Percentiles rank a stretch among this genome's conserved stretches.
phyloP scores from a whole-genome alignment of 768 basidiomycete genomes.

The Pulveroboletus sp. region DNA sequence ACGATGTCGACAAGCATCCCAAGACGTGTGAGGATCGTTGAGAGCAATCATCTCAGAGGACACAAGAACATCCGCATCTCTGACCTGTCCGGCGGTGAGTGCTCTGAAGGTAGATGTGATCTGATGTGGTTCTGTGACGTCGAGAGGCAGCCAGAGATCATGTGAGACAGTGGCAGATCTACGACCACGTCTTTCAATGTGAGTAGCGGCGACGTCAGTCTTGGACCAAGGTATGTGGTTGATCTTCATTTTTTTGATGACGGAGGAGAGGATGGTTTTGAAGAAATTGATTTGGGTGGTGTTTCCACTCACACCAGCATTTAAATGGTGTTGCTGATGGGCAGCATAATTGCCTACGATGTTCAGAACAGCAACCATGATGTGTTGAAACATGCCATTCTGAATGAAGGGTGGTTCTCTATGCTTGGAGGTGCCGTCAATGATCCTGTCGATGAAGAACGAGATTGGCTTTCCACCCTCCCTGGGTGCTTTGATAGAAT shows the following conservation, averaged over 20 bases:
- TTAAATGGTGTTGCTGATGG: no score
- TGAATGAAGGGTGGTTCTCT: neutral
- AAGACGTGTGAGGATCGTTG: neutral
- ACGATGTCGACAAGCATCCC: neutral
- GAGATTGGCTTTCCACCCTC: neutral
- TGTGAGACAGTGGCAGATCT: neutral
- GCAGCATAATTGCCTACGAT: neutral
- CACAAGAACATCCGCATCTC: no score
- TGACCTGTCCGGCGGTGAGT: no score
- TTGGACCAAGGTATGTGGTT: neutral
- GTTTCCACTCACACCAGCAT: no score
- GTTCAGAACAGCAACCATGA: neutral
- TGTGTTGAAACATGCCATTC: neutral
- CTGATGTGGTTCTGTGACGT: neutral
- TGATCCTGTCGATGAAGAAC: neutral
- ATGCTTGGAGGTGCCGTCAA: fast-evolving
- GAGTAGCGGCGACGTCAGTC: neutral
- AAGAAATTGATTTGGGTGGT: neutral
- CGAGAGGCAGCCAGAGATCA: neutral
- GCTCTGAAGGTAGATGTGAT: no score
- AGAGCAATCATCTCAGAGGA: neutral
- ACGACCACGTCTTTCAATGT: no score
- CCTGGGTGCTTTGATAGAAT: neutral
- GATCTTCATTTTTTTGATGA: neutral
- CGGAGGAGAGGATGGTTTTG: neutral